A percentile compares a stretch with the other conserved stretches of the same genome.
Conservation (phyloP, 768 basidiomycete genomes). For the Mycena maculata region DNA sequence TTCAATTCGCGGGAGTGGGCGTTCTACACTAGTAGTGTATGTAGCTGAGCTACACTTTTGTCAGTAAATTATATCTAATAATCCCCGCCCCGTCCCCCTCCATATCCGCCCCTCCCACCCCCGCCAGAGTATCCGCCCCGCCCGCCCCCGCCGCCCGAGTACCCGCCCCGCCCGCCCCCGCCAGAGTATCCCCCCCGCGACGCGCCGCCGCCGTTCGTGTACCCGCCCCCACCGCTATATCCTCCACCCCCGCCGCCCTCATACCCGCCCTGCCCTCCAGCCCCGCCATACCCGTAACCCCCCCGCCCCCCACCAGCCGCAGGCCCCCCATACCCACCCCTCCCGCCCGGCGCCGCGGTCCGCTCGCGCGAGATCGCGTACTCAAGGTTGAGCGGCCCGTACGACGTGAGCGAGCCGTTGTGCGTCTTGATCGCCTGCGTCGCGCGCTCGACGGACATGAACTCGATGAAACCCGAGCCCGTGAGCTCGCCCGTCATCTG, state of each 20-base stretch:
- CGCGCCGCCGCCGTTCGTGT: neutral
- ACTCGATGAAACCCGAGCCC: conserved; percentile 66
- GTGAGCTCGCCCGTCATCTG: conserved; percentile 43
- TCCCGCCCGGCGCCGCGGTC: neutral
- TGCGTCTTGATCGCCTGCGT: conserved; percentile 59
- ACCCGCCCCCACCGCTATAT: neutral
- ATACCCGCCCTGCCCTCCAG: neutral
- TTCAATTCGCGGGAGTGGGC: too few species aligned
- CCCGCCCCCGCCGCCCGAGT: neutral
- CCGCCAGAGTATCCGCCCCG: neutral
- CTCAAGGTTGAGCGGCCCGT: conserved; percentile 54
- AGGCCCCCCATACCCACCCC: neutral
- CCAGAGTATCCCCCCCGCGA: neutral
- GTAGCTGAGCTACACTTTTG: too few species aligned
- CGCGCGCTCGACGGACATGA: conserved; percentile 57
- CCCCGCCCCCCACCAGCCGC: neutral
- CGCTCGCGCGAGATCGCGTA: conserved; percentile 46
- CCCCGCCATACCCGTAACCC: neutral
- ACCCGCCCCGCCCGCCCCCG: neutral
- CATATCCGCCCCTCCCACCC: neutral
- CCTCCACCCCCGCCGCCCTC: neutral
- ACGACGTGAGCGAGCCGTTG: conserved; percentile 48
- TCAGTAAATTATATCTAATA: too few species aligned
- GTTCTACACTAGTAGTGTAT: too few species aligned
- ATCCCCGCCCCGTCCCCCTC: neutral